Conservation (phyloP, 345 rosid species). For the Boechera retrofracta region DNA sequence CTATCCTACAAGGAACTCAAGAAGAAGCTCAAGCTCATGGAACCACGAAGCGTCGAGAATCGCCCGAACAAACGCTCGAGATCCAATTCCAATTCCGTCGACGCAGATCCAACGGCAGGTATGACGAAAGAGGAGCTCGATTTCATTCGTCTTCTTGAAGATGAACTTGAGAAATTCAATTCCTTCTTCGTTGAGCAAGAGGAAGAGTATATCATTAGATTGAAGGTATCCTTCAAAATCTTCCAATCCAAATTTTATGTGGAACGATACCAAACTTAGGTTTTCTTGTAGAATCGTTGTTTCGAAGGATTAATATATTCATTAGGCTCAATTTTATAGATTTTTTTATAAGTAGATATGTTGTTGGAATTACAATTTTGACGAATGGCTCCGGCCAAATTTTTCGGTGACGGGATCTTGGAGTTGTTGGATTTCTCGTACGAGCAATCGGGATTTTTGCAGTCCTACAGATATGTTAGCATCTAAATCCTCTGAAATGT, state of each 20-base stretch:
- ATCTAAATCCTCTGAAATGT: too few relatives aligned
- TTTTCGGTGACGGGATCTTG: too few relatives aligned
- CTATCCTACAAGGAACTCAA: constrained; percentile 95
- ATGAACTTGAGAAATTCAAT: constrained; percentile 92
- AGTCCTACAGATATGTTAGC: too few relatives aligned
- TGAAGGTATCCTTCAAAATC: constrained; percentile 60
- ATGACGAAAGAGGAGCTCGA: constrained; percentile 75
- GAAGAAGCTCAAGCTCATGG: constrained; percentile 77
- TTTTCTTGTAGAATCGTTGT: too few relatives aligned
- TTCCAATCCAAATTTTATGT: not conserved
- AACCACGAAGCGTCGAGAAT: constrained; percentile 51
- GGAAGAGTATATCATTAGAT: constrained; percentile 92
- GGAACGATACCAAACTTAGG: too few relatives aligned
- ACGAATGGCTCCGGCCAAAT: not conserved
- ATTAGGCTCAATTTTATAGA: too few relatives aligned
- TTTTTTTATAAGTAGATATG: not conserved
- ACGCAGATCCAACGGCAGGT: constrained; percentile 37
- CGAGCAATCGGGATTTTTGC: too few relatives aligned
- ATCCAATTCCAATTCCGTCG: constrained; percentile 41
- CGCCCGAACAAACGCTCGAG: constrained; percentile 66
- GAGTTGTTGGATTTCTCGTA: too few relatives aligned
- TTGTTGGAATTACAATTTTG: not conserved
- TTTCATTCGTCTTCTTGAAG: constrained; percentile 73
- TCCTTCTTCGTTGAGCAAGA: constrained; percentile 89
- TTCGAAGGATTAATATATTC: too few relatives aligned